Evolutionary conservation across 164 flowering plant species (phyloP).

Genomic region (Taxillus chinensis): DNA sequence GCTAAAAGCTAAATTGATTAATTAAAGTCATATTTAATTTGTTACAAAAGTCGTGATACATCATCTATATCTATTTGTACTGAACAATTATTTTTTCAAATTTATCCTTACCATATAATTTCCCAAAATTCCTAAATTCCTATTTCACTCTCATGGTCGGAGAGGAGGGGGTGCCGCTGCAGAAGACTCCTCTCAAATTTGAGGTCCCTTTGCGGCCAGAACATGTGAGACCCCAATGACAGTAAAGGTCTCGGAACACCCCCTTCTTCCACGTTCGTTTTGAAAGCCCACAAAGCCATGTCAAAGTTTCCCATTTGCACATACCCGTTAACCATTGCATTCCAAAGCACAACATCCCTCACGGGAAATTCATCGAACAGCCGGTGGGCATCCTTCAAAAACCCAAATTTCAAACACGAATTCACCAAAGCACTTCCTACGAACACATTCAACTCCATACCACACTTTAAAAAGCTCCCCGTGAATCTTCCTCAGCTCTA

Average conservation of each 20-base stretch:
- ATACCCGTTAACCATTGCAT: conserved; percentile 60
- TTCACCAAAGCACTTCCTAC: conserved; percentile 38
- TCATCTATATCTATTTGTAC: no score
- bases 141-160: no score
- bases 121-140: no score
- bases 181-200: conserved; percentile 38
- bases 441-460: conserved; percentile 29
- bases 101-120: no score
- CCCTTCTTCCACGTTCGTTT: conserved; percentile 32
- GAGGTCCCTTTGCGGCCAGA: conserved; percentile 24
- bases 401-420: conserved; percentile 24
- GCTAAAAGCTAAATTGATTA: no score
- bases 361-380: conserved; percentile 35
- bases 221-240: conserved; percentile 50
- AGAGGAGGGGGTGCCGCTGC: no score
- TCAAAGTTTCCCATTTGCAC: conserved; percentile 35
- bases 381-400: conserved; percentile 20
- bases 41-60: no score
- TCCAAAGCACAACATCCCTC: conserved; percentile 61
- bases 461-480: conserved; percentile 29
- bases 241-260: conserved; percentile 34
- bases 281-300: conserved; percentile 34
- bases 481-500: conserved; percentile 41
- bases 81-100: no score
- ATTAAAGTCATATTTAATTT: no score